phyloP scores from a whole-genome alignment of 2,329 filamentous ascomycete genomes.

The Lachnellula arida region DNA sequence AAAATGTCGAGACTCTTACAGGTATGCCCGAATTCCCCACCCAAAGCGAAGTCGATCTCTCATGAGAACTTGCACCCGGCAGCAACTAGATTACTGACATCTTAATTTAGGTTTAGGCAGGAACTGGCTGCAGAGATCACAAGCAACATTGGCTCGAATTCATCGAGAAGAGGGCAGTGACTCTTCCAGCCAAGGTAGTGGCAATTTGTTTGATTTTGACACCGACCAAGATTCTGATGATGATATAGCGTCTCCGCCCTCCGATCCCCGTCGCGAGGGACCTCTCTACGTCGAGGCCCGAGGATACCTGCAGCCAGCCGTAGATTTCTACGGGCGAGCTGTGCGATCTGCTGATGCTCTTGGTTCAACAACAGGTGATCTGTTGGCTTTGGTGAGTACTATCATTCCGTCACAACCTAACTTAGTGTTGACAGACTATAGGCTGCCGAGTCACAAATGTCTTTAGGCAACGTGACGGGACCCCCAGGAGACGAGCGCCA shows the following conservation, averaged over 20 bases:
- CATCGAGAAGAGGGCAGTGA: slow-evolving; percentile 39
- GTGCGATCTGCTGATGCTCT: slow-evolving; percentile 39
- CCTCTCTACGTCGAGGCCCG: slow-evolving; percentile 48
- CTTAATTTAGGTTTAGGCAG: slow-evolving; percentile 41
- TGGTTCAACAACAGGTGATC: slow-evolving; percentile 35
- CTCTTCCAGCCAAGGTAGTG: slow-evolving; percentile 23
- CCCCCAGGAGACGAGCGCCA: slow-evolving; percentile 39
- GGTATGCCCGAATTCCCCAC: slow-evolving; percentile 30
- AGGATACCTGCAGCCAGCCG: slow-evolving; percentile 45
- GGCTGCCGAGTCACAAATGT: slow-evolving; percentile 50
- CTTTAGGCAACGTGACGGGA: slow-evolving; percentile 45
- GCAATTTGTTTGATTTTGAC: not conserved
- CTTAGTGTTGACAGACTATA: slow-evolving; percentile 20
- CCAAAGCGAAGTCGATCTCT: not conserved
- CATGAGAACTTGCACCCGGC: not conserved
- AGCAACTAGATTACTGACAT: not conserved
- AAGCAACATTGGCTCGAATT: slow-evolving; percentile 44
- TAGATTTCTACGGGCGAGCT: slow-evolving; percentile 46
- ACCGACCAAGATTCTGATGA: slow-evolving; percentile 27
- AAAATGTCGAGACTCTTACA: slow-evolving; percentile 39
- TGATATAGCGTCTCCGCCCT: slow-evolving; percentile 27
- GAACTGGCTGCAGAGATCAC: slow-evolving; percentile 48
- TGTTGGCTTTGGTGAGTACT: slow-evolving; percentile 40
- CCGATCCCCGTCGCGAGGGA: slow-evolving; percentile 31
- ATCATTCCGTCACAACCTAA: not conserved